These are phyloP conservation scores for Camelina sativa DNA, from an alignment of 345 rosid genomes.

Conservation along the genomic window DNA sequence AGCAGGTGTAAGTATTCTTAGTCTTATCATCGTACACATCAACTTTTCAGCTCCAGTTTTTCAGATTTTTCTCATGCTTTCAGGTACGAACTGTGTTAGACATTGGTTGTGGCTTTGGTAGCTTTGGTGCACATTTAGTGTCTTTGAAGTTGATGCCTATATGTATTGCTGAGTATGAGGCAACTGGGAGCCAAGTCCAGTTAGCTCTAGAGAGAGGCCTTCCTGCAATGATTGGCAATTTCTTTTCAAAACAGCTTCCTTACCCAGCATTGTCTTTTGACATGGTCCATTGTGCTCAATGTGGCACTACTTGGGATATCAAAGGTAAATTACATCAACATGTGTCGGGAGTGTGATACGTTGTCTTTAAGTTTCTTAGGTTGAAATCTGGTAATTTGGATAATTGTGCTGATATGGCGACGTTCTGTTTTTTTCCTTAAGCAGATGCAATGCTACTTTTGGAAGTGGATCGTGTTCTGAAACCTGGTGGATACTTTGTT, in stretches of 20 bases:
- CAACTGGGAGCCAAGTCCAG: constrained; percentile 97
- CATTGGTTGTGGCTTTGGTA: constrained; percentile 98
- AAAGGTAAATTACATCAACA: constrained; percentile 61
- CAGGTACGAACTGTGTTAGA: constrained; percentile 84
- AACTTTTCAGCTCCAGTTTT: constrained; percentile 17
- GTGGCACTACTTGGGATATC: constrained; percentile 84
- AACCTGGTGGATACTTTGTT: constrained; percentile 97
- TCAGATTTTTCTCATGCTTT: constrained; percentile 28
- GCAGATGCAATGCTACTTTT: constrained; percentile 88
- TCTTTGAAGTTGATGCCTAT: constrained; percentile 81
- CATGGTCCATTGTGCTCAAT: constrained; percentile 98
- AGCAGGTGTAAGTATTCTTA: constrained; percentile 81
- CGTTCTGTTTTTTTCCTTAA: constrained; percentile 14
- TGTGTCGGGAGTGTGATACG: neutral
- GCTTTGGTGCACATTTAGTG: constrained; percentile 93
- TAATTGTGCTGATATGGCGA: neutral
- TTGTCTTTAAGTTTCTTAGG: neutral
- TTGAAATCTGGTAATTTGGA: neutral
- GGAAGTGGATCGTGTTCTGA: constrained; percentile 92
- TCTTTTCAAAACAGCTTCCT: constrained; percentile 83
- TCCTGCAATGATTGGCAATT: constrained; percentile 94
- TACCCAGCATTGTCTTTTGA: constrained; percentile 86
- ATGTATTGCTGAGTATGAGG: constrained; percentile 92
- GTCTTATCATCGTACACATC: constrained; percentile 31
- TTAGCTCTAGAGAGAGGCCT: constrained; percentile 98